phyloP scores from a whole-genome alignment of 129 eudicot species.

The Helichrysum umbraculigerum region DNA sequence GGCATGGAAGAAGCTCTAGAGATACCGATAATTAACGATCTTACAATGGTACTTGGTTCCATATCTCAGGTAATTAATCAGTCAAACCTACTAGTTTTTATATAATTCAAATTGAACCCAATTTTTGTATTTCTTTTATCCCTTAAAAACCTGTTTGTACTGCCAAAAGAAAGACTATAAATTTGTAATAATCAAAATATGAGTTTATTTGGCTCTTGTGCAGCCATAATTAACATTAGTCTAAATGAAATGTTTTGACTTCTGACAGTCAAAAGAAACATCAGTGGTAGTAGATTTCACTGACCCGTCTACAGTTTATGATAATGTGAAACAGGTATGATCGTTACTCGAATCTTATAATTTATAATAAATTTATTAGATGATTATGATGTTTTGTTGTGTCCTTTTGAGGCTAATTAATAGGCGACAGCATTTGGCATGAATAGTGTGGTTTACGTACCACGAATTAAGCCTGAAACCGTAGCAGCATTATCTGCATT shows the following conservation, averaged over 20 bases:
- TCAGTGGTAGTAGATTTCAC: conserved; percentile 90
- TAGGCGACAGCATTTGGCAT: conserved; percentile 95
- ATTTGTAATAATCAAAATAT: neutral
- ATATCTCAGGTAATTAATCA: conserved; percentile 71
- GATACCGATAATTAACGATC: conserved; percentile 76
- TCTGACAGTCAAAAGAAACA: conserved; percentile 61
- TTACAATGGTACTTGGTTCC: conserved; percentile 87
- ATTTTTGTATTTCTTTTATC: neutral
- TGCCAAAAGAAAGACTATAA: neutral
- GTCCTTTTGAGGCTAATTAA: conserved; percentile 4
- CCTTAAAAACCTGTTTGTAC: neutral
- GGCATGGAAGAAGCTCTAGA: conserved; percentile 96
- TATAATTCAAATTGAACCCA: neutral
- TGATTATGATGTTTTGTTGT: conserved; percentile 11
- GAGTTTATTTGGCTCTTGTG: conserved; percentile 2
- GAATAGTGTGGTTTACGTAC: conserved; percentile 87
- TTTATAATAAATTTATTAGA: neutral
- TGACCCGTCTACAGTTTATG: conserved; percentile 81
- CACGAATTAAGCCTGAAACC: conserved; percentile 68
- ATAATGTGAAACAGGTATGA: conserved; percentile 86
- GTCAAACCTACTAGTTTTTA: conserved; percentile 2
- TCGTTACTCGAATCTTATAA: neutral
- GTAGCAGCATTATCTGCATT: conserved; percentile 67
- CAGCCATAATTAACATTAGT: neutral
- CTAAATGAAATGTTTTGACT: conserved; percentile 24